These are phyloP conservation scores for Primulina eburnea DNA, from an alignment of 257 asterid genomes.

Conservation along the genomic window DNA sequence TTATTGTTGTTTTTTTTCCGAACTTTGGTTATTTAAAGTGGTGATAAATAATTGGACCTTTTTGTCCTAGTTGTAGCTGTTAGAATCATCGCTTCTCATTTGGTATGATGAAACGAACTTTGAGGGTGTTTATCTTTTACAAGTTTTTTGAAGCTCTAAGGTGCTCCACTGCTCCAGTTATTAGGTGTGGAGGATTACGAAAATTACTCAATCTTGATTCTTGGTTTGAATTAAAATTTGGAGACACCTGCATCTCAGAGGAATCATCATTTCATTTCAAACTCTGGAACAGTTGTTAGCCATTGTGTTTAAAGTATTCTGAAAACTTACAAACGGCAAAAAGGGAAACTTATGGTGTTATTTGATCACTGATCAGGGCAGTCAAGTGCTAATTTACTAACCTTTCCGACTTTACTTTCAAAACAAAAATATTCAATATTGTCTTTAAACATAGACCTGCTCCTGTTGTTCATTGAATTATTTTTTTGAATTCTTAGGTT, in stretches of 20 bases:
- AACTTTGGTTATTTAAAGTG: conserved; percentile 19
- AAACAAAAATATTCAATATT: no score
- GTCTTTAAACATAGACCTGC: no score
- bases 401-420: conserved; percentile 46
- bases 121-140: neutral
- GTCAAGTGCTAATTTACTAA: conserved; percentile 27
- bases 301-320: neutral
- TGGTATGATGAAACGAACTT: neutral
- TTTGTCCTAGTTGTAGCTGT: neutral
- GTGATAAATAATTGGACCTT: no score
- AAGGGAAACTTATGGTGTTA: neutral
- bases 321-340: neutral
- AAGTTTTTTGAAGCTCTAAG: neutral
- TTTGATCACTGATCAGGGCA: conserved; percentile 7
- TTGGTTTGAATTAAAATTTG: conserved; percentile 6
- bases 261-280: no score
- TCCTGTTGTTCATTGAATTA: no score
- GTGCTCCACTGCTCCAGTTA: no score
- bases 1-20: no score
- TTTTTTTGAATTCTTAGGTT: no score
- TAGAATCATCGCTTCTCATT: neutral
- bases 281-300: no score
- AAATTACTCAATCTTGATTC: no score
- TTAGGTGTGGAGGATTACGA: no score
- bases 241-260: conserved; percentile 36